A percentile compares a stretch with the other conserved stretches of the same genome.
These are phyloP conservation scores for Tubosaeta sp. DNA, from an alignment of 768 basidiomycete species.

Conservation along the genomic window DNA sequence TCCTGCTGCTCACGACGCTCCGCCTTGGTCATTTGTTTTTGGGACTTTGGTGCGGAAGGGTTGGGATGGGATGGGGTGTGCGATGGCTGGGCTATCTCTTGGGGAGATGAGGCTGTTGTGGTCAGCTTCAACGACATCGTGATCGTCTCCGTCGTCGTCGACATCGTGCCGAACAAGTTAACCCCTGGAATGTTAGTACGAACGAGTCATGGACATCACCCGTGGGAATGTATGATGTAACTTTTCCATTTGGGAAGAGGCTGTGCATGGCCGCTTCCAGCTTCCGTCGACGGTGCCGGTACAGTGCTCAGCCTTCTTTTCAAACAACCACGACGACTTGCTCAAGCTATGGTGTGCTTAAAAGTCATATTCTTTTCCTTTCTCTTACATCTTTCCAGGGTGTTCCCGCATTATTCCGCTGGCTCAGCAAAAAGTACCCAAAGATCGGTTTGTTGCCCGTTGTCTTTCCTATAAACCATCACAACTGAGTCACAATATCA, in stretches of 20 bases:
- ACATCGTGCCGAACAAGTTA: slow-evolving; percentile 10
- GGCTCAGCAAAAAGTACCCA: slow-evolving; percentile 98
- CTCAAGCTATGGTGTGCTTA: slow-evolving; percentile 16
- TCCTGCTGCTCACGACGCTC: slow-evolving; percentile 79
- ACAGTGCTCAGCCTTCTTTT: not conserved
- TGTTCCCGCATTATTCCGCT: slow-evolving; percentile 96
- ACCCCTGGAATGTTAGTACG: not conserved
- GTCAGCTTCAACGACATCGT: slow-evolving; percentile 15
- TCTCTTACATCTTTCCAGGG: slow-evolving; percentile 50
- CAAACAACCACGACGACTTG: slow-evolving; percentile 1
- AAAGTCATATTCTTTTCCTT: not conserved
- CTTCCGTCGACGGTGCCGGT: not conserved
- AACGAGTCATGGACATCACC: slow-evolving; percentile 16
- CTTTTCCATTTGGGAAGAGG: slow-evolving; percentile 9
- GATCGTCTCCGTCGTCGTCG: slow-evolving; percentile 24
- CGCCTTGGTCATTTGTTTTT: slow-evolving; percentile 76
- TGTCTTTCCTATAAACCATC: not conserved
- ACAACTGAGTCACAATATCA: not conserved
- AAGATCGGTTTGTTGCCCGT: slow-evolving; percentile 70
- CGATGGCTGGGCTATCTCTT: slow-evolving; percentile 5
- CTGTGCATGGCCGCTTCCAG: not conserved
- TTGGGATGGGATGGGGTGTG: slow-evolving; percentile 4
- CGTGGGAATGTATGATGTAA: slow-evolving; percentile 23
- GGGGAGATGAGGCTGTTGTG: not conserved
- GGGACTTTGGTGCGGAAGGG: slow-evolving; percentile 35